Evolutionary conservation across 2,329 filamentous ascomycete species (phyloP).

Genomic region (Pseudogymnoascus sp.): DNA sequence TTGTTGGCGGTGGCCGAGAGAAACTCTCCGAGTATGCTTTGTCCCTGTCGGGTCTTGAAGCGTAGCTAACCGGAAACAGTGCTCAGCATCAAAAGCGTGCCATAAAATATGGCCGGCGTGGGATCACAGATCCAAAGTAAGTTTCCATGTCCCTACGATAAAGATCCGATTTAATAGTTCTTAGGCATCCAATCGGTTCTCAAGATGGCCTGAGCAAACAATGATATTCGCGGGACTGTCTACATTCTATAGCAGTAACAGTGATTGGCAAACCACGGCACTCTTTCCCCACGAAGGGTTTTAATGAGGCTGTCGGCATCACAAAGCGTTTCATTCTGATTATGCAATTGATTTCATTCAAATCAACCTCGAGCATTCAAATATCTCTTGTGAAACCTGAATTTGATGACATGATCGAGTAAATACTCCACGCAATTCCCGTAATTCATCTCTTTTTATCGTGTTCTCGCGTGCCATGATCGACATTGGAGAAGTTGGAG

Average conservation of each 20-base stretch:
- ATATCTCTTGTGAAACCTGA: neutral
- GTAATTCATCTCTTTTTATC: neutral
- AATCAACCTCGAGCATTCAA: neutral
- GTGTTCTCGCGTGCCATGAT: neutral
- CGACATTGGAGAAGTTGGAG: neutral
- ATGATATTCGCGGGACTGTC: neutral
- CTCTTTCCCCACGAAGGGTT: neutral
- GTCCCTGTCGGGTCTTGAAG: neutral
- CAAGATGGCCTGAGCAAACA: constrained; percentile 4
- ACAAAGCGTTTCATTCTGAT: constrained; percentile 4
- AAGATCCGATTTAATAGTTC: neutral
- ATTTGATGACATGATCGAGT: neutral
- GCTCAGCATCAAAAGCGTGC: neutral
- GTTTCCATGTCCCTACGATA: neutral
- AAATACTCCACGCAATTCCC: neutral
- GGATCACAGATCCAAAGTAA: neutral
- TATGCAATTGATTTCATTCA: constrained; percentile 6
- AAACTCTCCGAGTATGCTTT: neutral
- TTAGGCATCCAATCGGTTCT: neutral
- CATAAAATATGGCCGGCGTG: neutral
- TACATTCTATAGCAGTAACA: constrained; percentile 2
- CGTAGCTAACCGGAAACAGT: neutral
- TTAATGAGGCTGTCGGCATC: neutral
- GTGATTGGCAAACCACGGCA: constrained; percentile 2
- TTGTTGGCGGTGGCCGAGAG: neutral